Base-by-base conservation (phyloP, 2,329 filamentous ascomycete genomes). In the Curvularia spicifera region DNA sequence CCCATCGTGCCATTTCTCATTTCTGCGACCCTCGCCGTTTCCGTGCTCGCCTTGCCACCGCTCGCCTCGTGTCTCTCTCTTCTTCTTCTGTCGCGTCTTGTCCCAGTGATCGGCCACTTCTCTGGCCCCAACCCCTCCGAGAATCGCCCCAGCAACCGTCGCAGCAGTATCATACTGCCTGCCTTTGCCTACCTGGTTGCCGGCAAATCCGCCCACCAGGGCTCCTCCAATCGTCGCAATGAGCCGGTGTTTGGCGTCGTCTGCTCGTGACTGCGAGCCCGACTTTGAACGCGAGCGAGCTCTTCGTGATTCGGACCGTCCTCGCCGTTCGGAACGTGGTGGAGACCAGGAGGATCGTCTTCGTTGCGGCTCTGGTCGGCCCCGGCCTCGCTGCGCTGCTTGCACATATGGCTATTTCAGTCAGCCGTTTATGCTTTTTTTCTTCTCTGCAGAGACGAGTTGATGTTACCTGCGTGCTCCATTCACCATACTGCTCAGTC, bases 91-190 rank as follows among this genome's bases (percentile, higher is more conserved):
- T 10, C 60, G 46, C 33, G 46, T 48, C 28, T 60, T 60, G 28
- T 69, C 66, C 54, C 62, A 73, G 29, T 59, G 52, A 55, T 72
- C 70, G 47, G 72, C 66, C 0, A 57, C 60, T 49, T 75, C 71
- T 39, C 69, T 63, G 7, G 66, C 73, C 15, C 70, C 72, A 2
- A 78, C 51, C 0, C 75, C 74, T 7, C 76, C 76, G 13, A 76
- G 58, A 5, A 78, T 68, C 10, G 76, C 76, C 3, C 74, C 73
- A 6, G 60, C 72, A 15, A 78, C 64, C 3, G 74, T 75, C 4
- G 71, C 67, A 28, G 71, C 57, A 1, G 67, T 71, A 29, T 74
- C 67, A 35, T 65, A 68, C 57, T 70, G 71, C 42, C 67, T 70
- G 31, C 70, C 64, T 50, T 70, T 69, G 45, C 67, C 64, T 2